Evolutionary conservation across 2,329 filamentous ascomycete species (phyloP), one percentile per base, ranked within the genome.

Genomic region (Verticillium tricorpus): DNA sequence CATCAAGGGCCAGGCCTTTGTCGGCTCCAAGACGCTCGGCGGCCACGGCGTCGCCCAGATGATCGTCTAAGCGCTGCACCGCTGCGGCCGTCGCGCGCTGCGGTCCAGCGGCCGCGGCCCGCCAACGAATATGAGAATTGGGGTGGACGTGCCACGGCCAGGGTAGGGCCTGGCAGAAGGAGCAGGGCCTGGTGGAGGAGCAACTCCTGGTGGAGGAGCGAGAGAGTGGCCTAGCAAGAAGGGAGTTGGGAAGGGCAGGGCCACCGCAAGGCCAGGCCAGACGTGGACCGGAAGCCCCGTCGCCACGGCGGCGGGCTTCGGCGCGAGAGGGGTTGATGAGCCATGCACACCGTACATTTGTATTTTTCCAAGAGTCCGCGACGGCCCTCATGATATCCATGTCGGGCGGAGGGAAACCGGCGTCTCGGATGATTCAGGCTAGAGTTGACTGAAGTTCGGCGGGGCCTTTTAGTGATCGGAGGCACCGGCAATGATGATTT

Each of bases 31-130:
- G 86, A 98, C 94, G 17, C 83, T 99, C 60, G 95, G 95, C 67
- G 95, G 95, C 60, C 89, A 92, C 68, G 94, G 94, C 59, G 90
- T 97, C 68, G 95, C 93, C 65, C 93, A 97, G 82, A 97, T 98
- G 94, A 97, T 98, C 78, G 93, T 98, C 72, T 96, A 82, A 80
- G 69, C 35, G 52, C 17, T 12, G 40, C 19, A 40, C 14, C 12
- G 37, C 15, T 15, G 6, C 6, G n/a, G 12, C 37, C 5, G 15
- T 40, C 37, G 37, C 37, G 37, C 17, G 37, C 14, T 35, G 34
- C 34, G 9, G 34, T 35, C 34, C 9, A 3, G 9, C 34, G 12
- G 34, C 28, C 28, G 28, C 28, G 28, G 6, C 28, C 5, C 28
- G 28, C 28, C 28, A 28, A 5, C 5, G 28, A 28, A 28, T 4